phyloP scores from a whole-genome alignment of 805 yeast genomes.

The Metschnikowia colocasiae region DNA sequence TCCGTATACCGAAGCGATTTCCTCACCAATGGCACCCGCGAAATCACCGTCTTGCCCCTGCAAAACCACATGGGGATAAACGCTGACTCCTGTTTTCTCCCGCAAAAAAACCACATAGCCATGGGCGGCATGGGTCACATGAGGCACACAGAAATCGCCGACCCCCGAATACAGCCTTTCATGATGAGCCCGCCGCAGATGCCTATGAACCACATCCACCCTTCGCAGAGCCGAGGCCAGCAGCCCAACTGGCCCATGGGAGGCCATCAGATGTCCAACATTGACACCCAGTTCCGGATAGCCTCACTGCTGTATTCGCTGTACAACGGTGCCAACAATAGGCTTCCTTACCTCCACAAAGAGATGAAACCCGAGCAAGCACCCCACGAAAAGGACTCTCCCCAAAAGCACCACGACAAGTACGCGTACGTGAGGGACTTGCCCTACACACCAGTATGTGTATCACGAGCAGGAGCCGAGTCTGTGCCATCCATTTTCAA shows the following conservation, averaged over 20 bases:
- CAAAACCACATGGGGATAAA: background rate
- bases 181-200: background rate
- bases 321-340: background rate
- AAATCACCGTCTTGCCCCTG: slow-evolving; percentile 3
- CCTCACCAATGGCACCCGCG: slow-evolving; percentile 6
- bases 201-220: background rate
- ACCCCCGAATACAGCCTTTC: slow-evolving; percentile 1
- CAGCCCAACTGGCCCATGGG: background rate
- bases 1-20: slow-evolving; percentile 12
- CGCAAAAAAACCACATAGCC: background rate
- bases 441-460: background rate
- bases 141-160: background rate
- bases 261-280: background rate
- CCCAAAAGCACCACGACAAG: background rate
- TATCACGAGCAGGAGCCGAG: background rate
- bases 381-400: background rate
- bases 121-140: background rate
- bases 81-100: background rate
- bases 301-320: background rate
- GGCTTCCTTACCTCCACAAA: background rate
- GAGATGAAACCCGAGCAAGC: background rate
- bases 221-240: background rate
- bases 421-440: slow-evolving; percentile 1
- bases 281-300: background rate
- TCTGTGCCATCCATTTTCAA: background rate